phyloP scores from a whole-genome alignment of 768 basidiomycete species.

The Leccinum rimulosum region DNA sequence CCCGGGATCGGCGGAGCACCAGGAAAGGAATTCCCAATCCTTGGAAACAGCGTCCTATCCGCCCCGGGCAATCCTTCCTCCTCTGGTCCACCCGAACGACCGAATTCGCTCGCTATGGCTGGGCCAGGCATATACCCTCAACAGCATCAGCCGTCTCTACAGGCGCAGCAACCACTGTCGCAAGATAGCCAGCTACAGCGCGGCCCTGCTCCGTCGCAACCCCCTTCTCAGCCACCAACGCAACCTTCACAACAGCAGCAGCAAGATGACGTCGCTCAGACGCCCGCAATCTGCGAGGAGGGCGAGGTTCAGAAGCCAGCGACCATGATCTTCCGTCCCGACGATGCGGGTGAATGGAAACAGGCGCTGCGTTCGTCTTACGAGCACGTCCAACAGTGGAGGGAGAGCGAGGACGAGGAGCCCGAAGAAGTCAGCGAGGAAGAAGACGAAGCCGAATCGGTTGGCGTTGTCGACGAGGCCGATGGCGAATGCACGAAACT shows the following conservation, averaged over 20 bases:
- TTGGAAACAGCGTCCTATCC: constrained; percentile 48
- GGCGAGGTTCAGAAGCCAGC: constrained; percentile 26
- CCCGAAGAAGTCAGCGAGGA: constrained; percentile 70
- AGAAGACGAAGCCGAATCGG: constrained; percentile 58
- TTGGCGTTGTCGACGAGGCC: constrained; percentile 54
- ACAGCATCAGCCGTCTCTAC: constrained; percentile 28
- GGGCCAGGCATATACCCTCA: constrained; percentile 43
- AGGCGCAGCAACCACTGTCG: constrained; percentile 25
- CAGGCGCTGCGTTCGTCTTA: constrained; percentile 70
- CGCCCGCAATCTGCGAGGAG: constrained; percentile 13
- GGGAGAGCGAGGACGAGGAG: constrained; percentile 54
- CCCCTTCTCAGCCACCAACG: constrained; percentile 25
- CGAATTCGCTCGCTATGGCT: constrained; percentile 34
- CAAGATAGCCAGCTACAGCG: constrained; percentile 33
- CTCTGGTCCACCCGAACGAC: constrained; percentile 52
- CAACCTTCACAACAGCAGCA: constrained; percentile 21
- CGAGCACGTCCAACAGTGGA: constrained; percentile 41
- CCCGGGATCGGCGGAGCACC: constrained; percentile 15
- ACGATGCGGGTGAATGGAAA: constrained; percentile 84
- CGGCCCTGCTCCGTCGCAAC: constrained; percentile 30
- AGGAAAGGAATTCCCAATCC: constrained; percentile 61
- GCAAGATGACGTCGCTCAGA: constrained; percentile 17
- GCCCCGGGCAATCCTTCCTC: constrained; percentile 12
- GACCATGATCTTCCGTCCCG: constrained; percentile 87
- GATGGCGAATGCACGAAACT: constrained; percentile 69